These are phyloP conservation scores for Spergularia azorica DNA, from an alignment of 179 eudicot genomes.

Conservation along the genomic window DNA sequence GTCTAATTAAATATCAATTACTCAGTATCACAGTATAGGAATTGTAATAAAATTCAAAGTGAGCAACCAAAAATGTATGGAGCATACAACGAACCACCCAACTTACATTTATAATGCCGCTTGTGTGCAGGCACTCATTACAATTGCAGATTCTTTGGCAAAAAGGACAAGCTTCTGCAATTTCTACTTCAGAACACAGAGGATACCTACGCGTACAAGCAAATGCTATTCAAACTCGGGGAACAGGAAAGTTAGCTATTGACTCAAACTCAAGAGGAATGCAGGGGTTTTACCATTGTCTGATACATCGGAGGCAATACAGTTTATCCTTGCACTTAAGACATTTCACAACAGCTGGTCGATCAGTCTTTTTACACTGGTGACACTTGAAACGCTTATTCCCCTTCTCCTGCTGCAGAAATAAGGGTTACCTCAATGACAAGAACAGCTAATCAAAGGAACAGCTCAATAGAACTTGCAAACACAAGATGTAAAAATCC, in stretches of 20 bases:
- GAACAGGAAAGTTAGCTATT: neutral
- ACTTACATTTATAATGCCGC: conserved; percentile 49
- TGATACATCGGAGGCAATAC: conserved; percentile 70
- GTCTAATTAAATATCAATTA: conserved; percentile 34
- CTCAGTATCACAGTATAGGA: neutral
- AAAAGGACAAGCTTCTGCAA: conserved; percentile 70
- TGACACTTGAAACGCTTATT: conserved; percentile 50
- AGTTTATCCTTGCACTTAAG: conserved; percentile 48
- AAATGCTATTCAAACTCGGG: neutral
- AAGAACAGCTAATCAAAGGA: no score
- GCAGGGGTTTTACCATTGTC: conserved; percentile 49
- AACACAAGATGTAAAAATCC: neutral
- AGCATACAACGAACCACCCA: neutral
- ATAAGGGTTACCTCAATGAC: neutral
- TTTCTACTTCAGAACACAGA: conserved; percentile 53
- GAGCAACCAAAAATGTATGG: neutral
- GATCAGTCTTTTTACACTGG: conserved; percentile 66
- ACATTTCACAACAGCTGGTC: conserved; percentile 68
- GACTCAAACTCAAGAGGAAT: conserved; percentile 1
- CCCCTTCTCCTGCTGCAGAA: conserved; percentile 36
- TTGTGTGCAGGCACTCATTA: conserved; percentile 64
- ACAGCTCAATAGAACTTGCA: neutral
- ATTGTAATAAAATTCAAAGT: neutral
- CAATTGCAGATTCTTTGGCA: conserved; percentile 85
- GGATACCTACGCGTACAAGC: conserved; percentile 55